Percentiles rank a stretch among this genome's conserved stretches.
Conservation (phyloP, 176 grass and related monocot species). For the Carex myosuroides region DNA sequence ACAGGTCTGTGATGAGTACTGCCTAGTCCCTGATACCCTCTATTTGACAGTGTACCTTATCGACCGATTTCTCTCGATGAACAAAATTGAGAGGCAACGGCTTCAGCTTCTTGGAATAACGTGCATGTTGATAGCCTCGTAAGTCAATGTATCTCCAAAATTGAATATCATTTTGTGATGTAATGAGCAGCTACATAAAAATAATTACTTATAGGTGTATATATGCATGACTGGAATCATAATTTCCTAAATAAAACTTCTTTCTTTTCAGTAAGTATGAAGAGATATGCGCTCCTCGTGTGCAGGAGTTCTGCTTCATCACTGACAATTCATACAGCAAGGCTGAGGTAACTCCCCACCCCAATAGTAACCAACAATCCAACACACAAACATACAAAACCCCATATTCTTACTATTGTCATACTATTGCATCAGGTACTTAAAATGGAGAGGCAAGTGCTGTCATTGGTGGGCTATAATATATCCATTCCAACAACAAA, state of each 20-base stretch:
- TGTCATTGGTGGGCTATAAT: slow-evolving; percentile 51
- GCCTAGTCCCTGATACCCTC: slow-evolving; percentile 81
- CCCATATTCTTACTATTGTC: no score
- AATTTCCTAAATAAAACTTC: neutral
- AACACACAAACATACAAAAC: neutral
- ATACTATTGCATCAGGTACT: slow-evolving; percentile 45
- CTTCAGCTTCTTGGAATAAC: slow-evolving; percentile 90
- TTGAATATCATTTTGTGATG: neutral
- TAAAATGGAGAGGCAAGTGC: slow-evolving; percentile 64
- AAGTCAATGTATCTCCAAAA: slow-evolving; percentile 27
- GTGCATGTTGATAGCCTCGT: slow-evolving; percentile 94
- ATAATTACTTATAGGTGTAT: neutral
- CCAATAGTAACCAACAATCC: neutral
- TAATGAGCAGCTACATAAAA: neutral
- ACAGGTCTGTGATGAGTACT: slow-evolving; percentile 89
- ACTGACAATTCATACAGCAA: slow-evolving; percentile 72
- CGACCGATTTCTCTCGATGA: slow-evolving; percentile 62
- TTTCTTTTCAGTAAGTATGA: slow-evolving; percentile 71
- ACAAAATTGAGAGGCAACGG: slow-evolving; percentile 56
- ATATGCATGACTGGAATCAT: neutral
- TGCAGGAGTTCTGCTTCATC: slow-evolving; percentile 78
- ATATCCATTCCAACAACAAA: slow-evolving; percentile 76
- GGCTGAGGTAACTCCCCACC: slow-evolving; percentile 36
- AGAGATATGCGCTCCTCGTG: slow-evolving; percentile 65
- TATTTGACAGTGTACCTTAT: slow-evolving; percentile 84